phyloP scores from a whole-genome alignment of 331 rosid species.

The Phaseolus coccineus region DNA sequence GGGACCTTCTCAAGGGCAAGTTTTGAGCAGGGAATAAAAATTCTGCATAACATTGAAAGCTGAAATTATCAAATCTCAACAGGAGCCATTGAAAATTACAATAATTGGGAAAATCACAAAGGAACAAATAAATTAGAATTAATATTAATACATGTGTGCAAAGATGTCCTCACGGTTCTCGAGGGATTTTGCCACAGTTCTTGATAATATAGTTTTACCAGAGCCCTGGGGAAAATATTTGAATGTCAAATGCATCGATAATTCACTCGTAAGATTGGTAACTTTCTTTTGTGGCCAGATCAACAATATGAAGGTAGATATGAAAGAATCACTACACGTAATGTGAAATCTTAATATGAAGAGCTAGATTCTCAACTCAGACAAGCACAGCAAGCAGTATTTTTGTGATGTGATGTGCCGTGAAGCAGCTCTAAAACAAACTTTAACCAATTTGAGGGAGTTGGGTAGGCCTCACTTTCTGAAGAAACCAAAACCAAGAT shows the following conservation, averaged over 20 bases:
- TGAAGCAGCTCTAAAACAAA: conserved; percentile 38
- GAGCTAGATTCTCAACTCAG: conserved; percentile 14
- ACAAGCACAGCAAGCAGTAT: conserved; percentile 30
- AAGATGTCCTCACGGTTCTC: conserved; percentile 69
- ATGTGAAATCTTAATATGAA: conserved; percentile 17
- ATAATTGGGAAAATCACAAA: conserved; percentile 26
- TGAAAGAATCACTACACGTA: conserved; percentile 31
- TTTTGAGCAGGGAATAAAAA: conserved; percentile 80
- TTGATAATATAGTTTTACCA: conserved; percentile 85
- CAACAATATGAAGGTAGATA: conserved; percentile 37
- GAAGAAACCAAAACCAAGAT: too few species aligned
- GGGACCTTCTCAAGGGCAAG: conserved; percentile 80
- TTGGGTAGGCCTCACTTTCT: not conserved
- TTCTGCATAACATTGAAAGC: conserved; percentile 59
- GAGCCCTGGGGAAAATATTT: conserved; percentile 71
- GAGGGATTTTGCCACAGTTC: conserved; percentile 77
- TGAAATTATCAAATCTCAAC: conserved; percentile 42
- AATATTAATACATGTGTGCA: conserved; percentile 72
- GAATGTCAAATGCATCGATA: conserved; percentile 34
- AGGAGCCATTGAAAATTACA: conserved; percentile 21
- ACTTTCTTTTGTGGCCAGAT: not conserved
- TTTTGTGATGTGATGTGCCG: not conserved
- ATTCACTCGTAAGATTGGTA: conserved; percentile 18
- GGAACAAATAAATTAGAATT: conserved; percentile 29
- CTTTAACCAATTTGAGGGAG: not conserved